Evolutionary conservation across 495 filamentous ascomycete genomes (phyloP).

Genomic region (Aspergillus diversus): DNA sequence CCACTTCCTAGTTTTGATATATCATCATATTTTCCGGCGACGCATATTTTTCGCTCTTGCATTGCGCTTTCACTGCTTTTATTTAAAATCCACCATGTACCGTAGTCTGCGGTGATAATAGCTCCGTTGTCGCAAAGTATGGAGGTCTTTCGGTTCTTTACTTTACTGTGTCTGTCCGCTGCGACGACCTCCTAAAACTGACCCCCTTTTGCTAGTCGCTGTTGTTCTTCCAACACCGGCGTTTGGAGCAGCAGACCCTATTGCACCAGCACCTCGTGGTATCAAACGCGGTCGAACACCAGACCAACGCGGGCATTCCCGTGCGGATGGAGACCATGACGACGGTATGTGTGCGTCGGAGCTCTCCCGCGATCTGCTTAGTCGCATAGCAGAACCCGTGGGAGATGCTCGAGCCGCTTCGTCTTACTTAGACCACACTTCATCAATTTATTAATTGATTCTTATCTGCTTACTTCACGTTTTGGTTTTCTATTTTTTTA

Average conservation of each 20-base stretch:
- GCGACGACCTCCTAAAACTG: constrained; percentile 42
- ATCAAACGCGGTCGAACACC: constrained; percentile 94
- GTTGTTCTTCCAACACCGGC: constrained; percentile 47
- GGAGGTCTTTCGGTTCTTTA: constrained; percentile 22
- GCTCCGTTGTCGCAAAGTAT: constrained; percentile 11
- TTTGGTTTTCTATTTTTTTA: constrained; percentile 3
- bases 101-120: constrained; percentile 5
- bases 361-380: constrained; percentile 20
- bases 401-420: constrained; percentile 19
- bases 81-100: constrained; percentile 1
- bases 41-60: constrained; percentile 5
- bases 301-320: constrained; percentile 68
- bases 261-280: constrained; percentile 65
- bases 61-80: constrained; percentile 1
- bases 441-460: constrained; percentile 11
- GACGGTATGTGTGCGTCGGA: constrained; percentile 71
- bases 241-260: constrained; percentile 50
- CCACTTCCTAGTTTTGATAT: constrained; percentile 2
- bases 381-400: constrained; percentile 6
- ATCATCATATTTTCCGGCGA: constrained; percentile 5
- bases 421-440: constrained; percentile 15
- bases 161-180: constrained; percentile 24
- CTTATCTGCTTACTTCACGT: constrained; percentile 8
- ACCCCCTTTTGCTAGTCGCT: constrained; percentile 47
- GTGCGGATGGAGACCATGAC: constrained; percentile 66